Evolutionary conservation across 2,329 filamentous ascomycete genomes (phyloP).

Genomic region (Chrysosporium keratinophilum): DNA sequence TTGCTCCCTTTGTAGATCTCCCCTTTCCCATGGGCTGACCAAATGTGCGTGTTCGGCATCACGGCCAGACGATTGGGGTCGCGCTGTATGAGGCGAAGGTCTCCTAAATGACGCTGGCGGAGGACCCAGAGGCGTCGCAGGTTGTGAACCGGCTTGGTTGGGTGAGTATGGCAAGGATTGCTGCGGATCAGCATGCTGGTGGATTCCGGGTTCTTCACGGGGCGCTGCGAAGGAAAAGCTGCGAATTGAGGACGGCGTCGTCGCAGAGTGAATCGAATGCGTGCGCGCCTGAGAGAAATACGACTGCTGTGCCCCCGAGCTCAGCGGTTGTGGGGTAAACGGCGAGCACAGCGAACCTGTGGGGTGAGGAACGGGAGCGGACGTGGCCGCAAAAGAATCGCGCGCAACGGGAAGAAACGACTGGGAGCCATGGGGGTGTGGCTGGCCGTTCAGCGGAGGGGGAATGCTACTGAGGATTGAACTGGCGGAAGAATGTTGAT

Average conservation of each 20-base stretch:
- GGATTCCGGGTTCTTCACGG: conserved; percentile 8
- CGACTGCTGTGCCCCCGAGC: conserved; percentile 28
- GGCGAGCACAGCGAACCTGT: conserved; percentile 29
- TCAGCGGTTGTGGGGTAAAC: conserved; percentile 31
- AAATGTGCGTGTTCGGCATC: conserved; percentile 26
- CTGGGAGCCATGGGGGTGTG: conserved; percentile 17
- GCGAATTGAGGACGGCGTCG: conserved; percentile 14
- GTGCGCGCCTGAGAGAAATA: conserved; percentile 26
- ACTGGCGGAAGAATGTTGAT: conserved; percentile 29
- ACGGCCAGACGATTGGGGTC: conserved; percentile 31
- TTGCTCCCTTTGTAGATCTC: conserved; percentile 22
- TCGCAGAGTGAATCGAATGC: conserved; percentile 15
- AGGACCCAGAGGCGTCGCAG: conserved; percentile 35
- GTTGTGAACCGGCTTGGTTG: conserved; percentile 8
- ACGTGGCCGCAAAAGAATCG: conserved; percentile 26
- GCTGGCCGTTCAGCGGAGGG: conserved; percentile 18
- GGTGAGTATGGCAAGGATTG: conserved; percentile 6
- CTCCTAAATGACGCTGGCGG: conserved; percentile 28
- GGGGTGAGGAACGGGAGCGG: conserved; percentile 17
- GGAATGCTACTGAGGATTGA: conserved; percentile 23
- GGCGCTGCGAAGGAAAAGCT: conserved; percentile 12
- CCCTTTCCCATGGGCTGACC: conserved; percentile 25
- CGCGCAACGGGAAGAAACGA: conserved; percentile 22
- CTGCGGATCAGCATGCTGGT: conserved; percentile 1
- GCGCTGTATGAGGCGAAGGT: conserved; percentile 29